Base-by-base conservation (phyloP, 352 stramenopile species). In the Globisporangium paddicum region DNA sequence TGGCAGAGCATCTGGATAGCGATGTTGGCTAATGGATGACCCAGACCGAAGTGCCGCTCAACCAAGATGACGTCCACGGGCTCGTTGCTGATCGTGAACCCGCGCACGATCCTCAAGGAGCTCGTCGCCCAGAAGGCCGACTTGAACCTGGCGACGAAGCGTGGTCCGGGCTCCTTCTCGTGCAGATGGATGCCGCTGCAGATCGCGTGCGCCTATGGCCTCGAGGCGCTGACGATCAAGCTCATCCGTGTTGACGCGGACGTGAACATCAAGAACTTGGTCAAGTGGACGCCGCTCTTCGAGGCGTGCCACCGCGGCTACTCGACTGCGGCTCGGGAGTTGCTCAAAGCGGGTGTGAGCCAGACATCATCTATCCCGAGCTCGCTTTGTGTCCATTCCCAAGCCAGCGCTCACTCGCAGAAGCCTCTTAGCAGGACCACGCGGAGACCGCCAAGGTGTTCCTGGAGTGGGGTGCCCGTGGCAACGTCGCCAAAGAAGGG, bases 221-320 rank as follows among this genome's bases (percentile, higher is more conserved):
- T 94, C 3, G 79, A 91, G 51, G 70, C 66, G 0, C 53, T 94
- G 21, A 76, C 83, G 18, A 60, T 91, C n/a, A 89, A 90, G 50
- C 69, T 94, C 32, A 89, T 92, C 52, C 76, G 82, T 14, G 76
- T 79, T 3, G 79, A 73, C 8, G 77, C 70, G 1, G 73, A 90
- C 18, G 73, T 91, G 19, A 91, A 91, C 37, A 78, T 73, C 7
- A 69, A 59, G 42, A 91, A 91, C 58, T 85, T 79, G 6, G 77
- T 94, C 19, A 71, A 74, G 0, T 93, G 85, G 82, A 89, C 79
- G 14, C 82, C 82, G 14, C 63, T 94, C 4, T 88, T 89, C 51
- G 82, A 94, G 26, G 77, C 79, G 21, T 92, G 81, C 38, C 82
- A 94, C 55, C 75, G 85, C 6, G 83, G 83, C 5, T 94, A 87